These are phyloP conservation scores for Heimioporus sp. DNA, from an alignment of 768 basidiomycete genomes.

Conservation along the genomic window DNA sequence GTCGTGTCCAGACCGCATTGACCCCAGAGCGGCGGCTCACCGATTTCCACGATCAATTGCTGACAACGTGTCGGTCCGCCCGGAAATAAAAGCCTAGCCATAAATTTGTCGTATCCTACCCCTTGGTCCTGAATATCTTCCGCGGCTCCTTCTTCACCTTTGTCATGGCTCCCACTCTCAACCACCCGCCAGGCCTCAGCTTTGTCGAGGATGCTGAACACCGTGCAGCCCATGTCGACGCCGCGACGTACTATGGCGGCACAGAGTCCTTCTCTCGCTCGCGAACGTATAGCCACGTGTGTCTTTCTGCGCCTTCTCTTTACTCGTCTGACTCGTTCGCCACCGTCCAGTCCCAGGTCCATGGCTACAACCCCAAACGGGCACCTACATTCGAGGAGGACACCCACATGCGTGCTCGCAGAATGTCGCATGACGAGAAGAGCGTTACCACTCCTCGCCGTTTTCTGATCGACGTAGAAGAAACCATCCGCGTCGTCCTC, in stretches of 20 bases:
- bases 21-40: background rate
- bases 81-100: background rate
- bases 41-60: background rate
- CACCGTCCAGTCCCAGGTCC: slow-evolving; percentile 57
- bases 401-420: slow-evolving; percentile 65
- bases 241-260: slow-evolving; percentile 80
- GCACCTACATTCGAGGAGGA: slow-evolving; percentile 76
- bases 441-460: slow-evolving; percentile 75
- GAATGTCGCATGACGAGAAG: slow-evolving; percentile 94
- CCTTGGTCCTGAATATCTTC: slow-evolving; percentile 12
- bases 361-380: slow-evolving; percentile 69
- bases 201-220: slow-evolving; percentile 63
- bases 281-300: slow-evolving; percentile 85
- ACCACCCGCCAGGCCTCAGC: slow-evolving; percentile 60
- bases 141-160: background rate
- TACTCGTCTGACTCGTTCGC: slow-evolving; percentile 18
- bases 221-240: slow-evolving; percentile 57
- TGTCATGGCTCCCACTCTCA: slow-evolving; percentile 62
- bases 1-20: too few relatives aligned
- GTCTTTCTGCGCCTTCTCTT: slow-evolving; percentile 20
- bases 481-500: slow-evolving; percentile 93
- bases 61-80: background rate
- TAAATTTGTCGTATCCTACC: slow-evolving; percentile 6
- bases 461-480: slow-evolving; percentile 96
- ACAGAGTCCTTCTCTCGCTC: slow-evolving; percentile 77